phyloP scores from a whole-genome alignment of 371 early-diverging fungal genomes.

The Phascolomyces articulosus region DNA sequence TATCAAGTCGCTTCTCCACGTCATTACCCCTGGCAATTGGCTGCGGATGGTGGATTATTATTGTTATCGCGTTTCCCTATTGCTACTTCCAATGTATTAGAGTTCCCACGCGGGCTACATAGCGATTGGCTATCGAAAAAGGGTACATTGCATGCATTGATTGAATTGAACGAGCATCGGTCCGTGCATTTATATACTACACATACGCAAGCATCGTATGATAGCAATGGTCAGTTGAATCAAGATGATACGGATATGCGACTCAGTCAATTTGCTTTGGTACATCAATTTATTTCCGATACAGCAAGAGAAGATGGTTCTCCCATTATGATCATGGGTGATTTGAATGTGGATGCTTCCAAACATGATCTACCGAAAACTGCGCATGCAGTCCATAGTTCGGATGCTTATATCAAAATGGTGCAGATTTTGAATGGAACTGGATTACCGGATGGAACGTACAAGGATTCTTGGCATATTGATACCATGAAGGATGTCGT shows the following conservation, averaged over 20 bases:
- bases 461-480: slow-evolving; percentile 11
- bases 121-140: slow-evolving; percentile 78
- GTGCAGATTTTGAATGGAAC: slow-evolving; percentile 67
- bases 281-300: slow-evolving; percentile 68
- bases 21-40: slow-evolving; percentile 61
- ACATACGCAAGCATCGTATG: slow-evolving; percentile 82
- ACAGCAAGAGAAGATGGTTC: slow-evolving; percentile 37
- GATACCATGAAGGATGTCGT: slow-evolving; percentile 54
- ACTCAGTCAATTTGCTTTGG: slow-evolving; percentile 56
- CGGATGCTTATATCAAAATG: slow-evolving; percentile 70
- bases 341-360: slow-evolving; percentile 77
- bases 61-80: slow-evolving; percentile 78
- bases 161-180: slow-evolving; percentile 50
- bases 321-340: slow-evolving; percentile 69
- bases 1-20: slow-evolving; percentile 58
- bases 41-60: slow-evolving; percentile 82
- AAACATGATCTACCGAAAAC: slow-evolving; percentile 14
- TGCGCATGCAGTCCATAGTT: slow-evolving; percentile 34
- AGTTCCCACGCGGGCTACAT: slow-evolving; percentile 70
- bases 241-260: slow-evolving; percentile 59
- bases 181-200: slow-evolving; percentile 78
- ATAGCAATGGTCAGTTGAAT: slow-evolving; percentile 37
- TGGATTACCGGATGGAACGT: slow-evolving; percentile 30
- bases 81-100: slow-evolving; percentile 50
- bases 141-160: slow-evolving; percentile 79